phyloP scores from a whole-genome alignment of 768 basidiomycete genomes.

The Dentipellis sp. region DNA sequence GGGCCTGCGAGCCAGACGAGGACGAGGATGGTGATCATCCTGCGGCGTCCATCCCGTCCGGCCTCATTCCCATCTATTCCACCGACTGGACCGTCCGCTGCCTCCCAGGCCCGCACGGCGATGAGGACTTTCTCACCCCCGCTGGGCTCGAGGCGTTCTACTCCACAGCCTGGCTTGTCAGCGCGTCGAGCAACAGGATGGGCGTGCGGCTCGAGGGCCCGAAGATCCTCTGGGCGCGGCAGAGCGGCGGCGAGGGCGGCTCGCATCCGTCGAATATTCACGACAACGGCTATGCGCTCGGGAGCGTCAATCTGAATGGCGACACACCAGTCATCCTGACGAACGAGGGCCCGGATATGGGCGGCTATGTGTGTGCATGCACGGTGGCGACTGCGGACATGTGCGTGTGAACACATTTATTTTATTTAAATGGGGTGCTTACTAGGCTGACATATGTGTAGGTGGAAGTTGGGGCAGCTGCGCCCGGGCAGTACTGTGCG shows the following conservation, averaged over 20 bases:
- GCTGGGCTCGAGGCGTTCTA: slow-evolving; percentile 45
- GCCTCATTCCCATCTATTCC: slow-evolving; percentile 35
- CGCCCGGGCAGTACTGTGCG: slow-evolving; percentile 44
- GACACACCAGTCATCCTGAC: slow-evolving; percentile 62
- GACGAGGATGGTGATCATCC: slow-evolving; percentile 9
- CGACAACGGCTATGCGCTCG: slow-evolving; percentile 48
- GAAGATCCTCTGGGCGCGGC: slow-evolving; percentile 46
- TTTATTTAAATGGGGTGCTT: background rate
- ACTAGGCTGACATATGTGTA: slow-evolving; percentile 15
- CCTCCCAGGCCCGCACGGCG: slow-evolving; percentile 55
- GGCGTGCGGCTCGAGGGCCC: slow-evolving; percentile 49
- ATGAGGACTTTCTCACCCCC: slow-evolving; percentile 41
- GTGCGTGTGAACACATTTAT: slow-evolving; percentile 24
- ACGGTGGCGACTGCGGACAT: slow-evolving; percentile 42
- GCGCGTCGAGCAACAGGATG: slow-evolving; percentile 50
- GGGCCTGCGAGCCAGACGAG: slow-evolving; percentile 18
- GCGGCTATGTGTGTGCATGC: slow-evolving; percentile 50
- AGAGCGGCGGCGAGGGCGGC: slow-evolving; percentile 55
- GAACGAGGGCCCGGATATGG: slow-evolving; percentile 55
- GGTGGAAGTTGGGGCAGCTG: slow-evolving; percentile 65
- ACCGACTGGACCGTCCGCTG: slow-evolving; percentile 43
- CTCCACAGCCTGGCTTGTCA: slow-evolving; percentile 40
- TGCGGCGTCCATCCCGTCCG: slow-evolving; percentile 17
- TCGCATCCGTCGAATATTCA: slow-evolving; percentile 62
- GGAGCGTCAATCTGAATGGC: slow-evolving; percentile 54